Conservation (phyloP, 495 filamentous ascomycete genomes). For the Tetracladium marchalianum region DNA sequence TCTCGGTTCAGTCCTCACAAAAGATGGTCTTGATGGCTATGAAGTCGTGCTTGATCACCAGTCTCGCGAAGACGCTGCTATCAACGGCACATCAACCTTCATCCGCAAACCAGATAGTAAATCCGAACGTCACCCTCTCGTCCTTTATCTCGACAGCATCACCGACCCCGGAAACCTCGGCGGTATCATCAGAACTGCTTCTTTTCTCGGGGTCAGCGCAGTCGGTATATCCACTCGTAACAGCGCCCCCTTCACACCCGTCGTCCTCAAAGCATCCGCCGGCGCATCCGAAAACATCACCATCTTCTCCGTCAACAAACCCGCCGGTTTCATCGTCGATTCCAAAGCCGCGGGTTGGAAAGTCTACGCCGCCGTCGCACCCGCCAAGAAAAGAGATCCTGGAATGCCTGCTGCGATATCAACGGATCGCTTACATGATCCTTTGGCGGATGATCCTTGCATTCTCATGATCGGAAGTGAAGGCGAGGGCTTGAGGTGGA, state of each 20-base stretch:
- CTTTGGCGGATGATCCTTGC: conserved; percentile 50
- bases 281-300: conserved; percentile 75
- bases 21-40: conserved; percentile 34
- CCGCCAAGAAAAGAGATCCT: conserved; percentile 14
- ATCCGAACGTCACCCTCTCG: conserved; percentile 54
- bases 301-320: conserved; percentile 53
- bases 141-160: conserved; percentile 77
- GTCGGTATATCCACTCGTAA: conserved; percentile 55
- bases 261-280: conserved; percentile 75
- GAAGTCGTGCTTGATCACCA: conserved; percentile 54
- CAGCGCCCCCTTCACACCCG: conserved; percentile 62
- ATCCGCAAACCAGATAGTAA: conserved; percentile 28
- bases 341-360: conserved; percentile 68
- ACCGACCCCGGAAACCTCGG: conserved; percentile 85
- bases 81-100: conserved; percentile 50
- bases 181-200: conserved; percentile 73
- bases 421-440: conserved; percentile 27
- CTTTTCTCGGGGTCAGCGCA: conserved; percentile 76
- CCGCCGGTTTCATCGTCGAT: conserved; percentile 55
- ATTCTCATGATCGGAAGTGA: conserved; percentile 79
- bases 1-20: conserved; percentile 37
- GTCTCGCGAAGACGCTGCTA: conserved; percentile 54
- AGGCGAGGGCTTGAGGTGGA: conserved; percentile 56
- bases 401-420: conserved; percentile 1
- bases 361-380: conserved; percentile 69